phyloP scores from a whole-genome alignment of 106 monocot genomes.

The Xerophyta viscosa region DNA sequence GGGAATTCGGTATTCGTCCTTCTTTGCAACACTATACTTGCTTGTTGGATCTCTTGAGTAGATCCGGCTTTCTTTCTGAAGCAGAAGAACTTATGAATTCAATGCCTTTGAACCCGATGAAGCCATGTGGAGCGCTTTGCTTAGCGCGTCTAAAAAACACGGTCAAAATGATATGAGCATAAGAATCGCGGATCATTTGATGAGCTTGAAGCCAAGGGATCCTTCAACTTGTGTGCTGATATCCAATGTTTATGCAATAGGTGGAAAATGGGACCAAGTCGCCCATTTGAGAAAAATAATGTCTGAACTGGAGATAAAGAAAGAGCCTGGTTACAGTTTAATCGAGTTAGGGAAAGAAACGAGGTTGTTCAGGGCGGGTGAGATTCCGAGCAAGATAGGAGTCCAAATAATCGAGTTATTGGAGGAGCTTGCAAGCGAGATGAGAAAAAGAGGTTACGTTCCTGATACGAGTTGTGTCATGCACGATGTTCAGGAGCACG shows the following conservation, averaged over 20 bases:
- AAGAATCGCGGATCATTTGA: no score
- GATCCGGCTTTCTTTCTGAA: constrained; percentile 64
- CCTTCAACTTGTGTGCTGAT: no score
- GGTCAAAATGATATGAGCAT: no score
- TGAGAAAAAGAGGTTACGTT: constrained; percentile 3
- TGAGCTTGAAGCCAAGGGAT: no score
- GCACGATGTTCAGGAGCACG: constrained; percentile 15
- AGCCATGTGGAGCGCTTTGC: no score
- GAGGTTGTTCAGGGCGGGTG: constrained; percentile 13
- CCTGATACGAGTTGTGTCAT: neutral
- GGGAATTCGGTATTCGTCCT: constrained; percentile 47
- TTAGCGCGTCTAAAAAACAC: no score
- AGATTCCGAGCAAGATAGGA: constrained; percentile 9
- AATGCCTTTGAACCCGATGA: no score
- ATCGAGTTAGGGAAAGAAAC: constrained; percentile 16
- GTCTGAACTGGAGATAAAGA: constrained; percentile 19
- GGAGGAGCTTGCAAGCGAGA: constrained; percentile 9
- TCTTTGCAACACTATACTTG: constrained; percentile 81
- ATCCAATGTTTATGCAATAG: constrained; percentile 17
- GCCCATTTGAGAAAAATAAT: constrained; percentile 18
- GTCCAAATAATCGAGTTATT: constrained; percentile 7
- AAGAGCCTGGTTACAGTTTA: constrained; percentile 18
- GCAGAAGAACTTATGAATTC: constrained; percentile 58
- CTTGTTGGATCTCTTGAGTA: constrained; percentile 69
- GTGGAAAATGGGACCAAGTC: constrained; percentile 11